Base-by-base conservation (phyloP, 306 rosid genomes). In the Glycine tomentella region DNA sequence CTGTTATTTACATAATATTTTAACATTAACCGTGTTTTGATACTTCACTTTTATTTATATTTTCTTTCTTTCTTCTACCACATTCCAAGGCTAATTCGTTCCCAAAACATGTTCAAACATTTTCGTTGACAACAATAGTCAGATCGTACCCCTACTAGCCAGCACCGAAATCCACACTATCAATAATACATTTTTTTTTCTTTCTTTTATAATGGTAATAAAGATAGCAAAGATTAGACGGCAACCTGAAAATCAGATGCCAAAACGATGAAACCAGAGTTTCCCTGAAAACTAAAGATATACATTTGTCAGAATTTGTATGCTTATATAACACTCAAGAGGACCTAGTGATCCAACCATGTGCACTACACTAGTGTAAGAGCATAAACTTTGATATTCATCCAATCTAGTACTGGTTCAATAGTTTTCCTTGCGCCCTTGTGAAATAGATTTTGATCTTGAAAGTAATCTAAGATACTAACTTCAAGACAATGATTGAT, bases 301-400 rank as follows among this genome's bases (percentile, higher is more conserved):
- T 66, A 79, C 58, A 79, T 74, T 84, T 68, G 80, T 45, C 73
- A 15, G 38, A 74, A 82, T 76, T 69, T 69, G 65, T 78, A 58
- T 69, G 72, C 81, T 62, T 76, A 69, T 74, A 55, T 50, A 74
- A 77, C 49, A 48, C 65, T 70, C 56, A 36, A 38, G 38, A 67
- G 75, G 17, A 68, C 78, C 45, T 36, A 79, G 79, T 62, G 76
- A 81, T 75, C 79, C 74, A 79, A 83, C 45, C 84, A 76, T 72
- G 76, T 80, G 78, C 72, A 52, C 78, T 76, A 45, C 13, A 75
- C 69, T 80, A 75, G 69, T 51, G 45, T n/a, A 73, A 38, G 64
- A 64, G 73, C 81, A 82, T 53, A 74, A 77, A 48, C 65, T 14
- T 50, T 50, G 34, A 50, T 71, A 80, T 49, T 51, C 76, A 76